phyloP scores from a whole-genome alignment of 1,139 yeast genomes.

The Pichia sp. region DNA sequence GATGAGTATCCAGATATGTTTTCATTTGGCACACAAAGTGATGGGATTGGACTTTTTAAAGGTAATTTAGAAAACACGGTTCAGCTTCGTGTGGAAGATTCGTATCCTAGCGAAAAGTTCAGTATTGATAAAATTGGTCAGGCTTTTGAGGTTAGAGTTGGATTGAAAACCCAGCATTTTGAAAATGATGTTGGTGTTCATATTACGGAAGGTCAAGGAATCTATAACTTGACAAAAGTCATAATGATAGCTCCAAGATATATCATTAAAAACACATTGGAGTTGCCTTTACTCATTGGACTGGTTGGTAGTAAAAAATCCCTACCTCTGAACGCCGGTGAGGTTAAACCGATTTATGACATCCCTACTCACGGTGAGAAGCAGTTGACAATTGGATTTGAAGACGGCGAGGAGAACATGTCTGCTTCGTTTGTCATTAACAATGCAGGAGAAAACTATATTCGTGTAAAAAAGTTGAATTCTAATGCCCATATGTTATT shows the following conservation, averaged over 20 bases:
- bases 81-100: constrained; percentile 56
- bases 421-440: constrained; percentile 82
- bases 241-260: constrained; percentile 80
- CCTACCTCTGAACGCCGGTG: constrained; percentile 38
- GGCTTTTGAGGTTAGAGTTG: constrained; percentile 55
- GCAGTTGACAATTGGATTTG: constrained; percentile 51
- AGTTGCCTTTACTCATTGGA: constrained; percentile 48
- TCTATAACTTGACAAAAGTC: constrained; percentile 67
- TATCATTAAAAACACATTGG: constrained; percentile 56
- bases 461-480: constrained; percentile 58
- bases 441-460: constrained; percentile 73
- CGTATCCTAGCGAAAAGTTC: constrained; percentile 67
- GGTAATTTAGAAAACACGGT: constrained; percentile 52
- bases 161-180: constrained; percentile 45
- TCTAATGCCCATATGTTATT: constrained; percentile 48
- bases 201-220: constrained; percentile 82
- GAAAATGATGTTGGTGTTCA: constrained; percentile 74
- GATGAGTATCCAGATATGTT: constrained; percentile 63
- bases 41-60: constrained; percentile 22
- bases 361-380: constrained; percentile 42
- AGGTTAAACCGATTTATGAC: constrained; percentile 56
- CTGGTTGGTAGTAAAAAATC: constrained; percentile 59
- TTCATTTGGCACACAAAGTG: constrained; percentile 53
- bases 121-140: constrained; percentile 92
- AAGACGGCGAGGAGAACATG: constrained; percentile 59